These are phyloP conservation scores for Piloderma croceum DNA, from an alignment of 768 basidiomycete genomes.

Conservation along the genomic window DNA sequence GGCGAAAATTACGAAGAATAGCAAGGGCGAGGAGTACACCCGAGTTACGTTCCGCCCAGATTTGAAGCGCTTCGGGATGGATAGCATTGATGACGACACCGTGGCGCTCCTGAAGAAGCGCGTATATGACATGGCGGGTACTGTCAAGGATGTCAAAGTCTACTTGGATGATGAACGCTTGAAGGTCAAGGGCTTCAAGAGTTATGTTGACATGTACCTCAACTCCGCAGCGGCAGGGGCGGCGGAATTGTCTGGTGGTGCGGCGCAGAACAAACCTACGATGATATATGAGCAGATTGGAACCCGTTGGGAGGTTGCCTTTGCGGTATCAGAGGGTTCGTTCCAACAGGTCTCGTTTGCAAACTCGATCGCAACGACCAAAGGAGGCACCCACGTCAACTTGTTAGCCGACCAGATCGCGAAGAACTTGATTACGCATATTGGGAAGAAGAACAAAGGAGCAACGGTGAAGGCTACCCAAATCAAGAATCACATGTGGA, in stretches of 20 bases:
- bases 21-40: conserved; percentile 86
- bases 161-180: conserved; percentile 87
- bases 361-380: conserved; percentile 94
- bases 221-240: conserved; percentile 69
- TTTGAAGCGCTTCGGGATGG: conserved; percentile 88
- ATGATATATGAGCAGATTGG: conserved; percentile 78
- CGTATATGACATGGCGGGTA: conserved; percentile 97
- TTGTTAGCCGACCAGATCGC: conserved; percentile 84
- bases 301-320: conserved; percentile 91
- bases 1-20: conserved; percentile 91
- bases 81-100: conserved; percentile 85
- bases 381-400: conserved; percentile 92
- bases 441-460: conserved; percentile 96
- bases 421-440: conserved; percentile 72
- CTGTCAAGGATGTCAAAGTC: conserved; percentile 88
- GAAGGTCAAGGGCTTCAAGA: conserved; percentile 93
- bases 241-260: conserved; percentile 69
- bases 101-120: conserved; percentile 85
- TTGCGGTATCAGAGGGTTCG: conserved; percentile 86
- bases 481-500: conserved; percentile 97
- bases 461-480: conserved; percentile 91
- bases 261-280: conserved; percentile 66
- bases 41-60: conserved; percentile 92
- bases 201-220: conserved; percentile 93
- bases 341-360: conserved; percentile 96